Base-by-base conservation (phyloP, 306 rosid species). In the Ammopiptanthus mongolicus region DNA sequence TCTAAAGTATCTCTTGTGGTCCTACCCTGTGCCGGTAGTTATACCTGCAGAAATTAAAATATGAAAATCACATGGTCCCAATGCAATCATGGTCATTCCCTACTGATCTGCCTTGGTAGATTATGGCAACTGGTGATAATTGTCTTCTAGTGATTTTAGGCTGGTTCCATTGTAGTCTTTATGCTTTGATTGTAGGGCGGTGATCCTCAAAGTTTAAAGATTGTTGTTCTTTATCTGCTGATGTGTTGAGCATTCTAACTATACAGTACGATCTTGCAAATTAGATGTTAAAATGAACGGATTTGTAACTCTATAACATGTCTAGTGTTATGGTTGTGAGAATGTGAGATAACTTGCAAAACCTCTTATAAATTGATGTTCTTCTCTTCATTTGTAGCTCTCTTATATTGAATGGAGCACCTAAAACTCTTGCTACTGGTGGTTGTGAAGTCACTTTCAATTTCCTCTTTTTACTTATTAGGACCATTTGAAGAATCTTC, bases 131-230 rank as follows among this genome's bases (percentile, higher is more conserved):
- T 3, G 39, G n/a, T 15, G 59, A 55, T 15, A 28, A 33, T 73
- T 81, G 74, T 64, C 74, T 41, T 81, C 70, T 48, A 65, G 58
- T 66, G 59, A 73, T 42, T 53, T 34, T 37, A 56, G 69, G 53
- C 37, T 60, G 31, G 22, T 9, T 75, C 71, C 69, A 22, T 47
- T 0, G 22, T 46, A 44, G 47, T 72, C 69, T 53, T 62, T 59
- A 63, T 33, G 73, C 25, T n/a, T 51, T 50, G 31, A 34, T 25
- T 50, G 46, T 51, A 12, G 28, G 14, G 53, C 8, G 47, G 76
- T 73, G 84, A 75, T 57, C 79, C 74, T 52, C 52, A 6, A 55
- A 22, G 18, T 72, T 29, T 13, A 11, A 10, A 11, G 21, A 8
- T 17, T 41, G 57, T 29, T 47, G 13, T 59, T 42, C 23, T 64